Conservation (phyloP, 176 grass and related monocot species). For the Oryza officinalis region DNA sequence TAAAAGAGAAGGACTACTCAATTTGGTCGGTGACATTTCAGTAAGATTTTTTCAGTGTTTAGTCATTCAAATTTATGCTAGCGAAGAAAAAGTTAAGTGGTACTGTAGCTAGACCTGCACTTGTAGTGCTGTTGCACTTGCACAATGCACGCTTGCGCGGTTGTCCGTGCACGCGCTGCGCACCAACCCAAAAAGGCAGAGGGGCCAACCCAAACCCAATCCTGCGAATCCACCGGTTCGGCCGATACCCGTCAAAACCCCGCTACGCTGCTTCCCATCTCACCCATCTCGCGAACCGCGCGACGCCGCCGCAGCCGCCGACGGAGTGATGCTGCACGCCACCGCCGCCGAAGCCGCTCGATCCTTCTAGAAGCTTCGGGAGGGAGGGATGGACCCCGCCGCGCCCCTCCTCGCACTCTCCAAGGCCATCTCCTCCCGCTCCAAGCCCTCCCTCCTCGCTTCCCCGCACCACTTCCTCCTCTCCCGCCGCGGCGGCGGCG, state of each 20-base stretch:
- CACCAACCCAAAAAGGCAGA: too few species aligned
- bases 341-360: background rate
- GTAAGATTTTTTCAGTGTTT: too few species aligned
- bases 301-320: background rate
- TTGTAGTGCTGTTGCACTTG: too few species aligned
- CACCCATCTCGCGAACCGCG: background rate
- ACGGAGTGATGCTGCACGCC: conserved; percentile 25
- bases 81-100: too few species aligned
- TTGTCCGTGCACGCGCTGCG: too few species aligned
- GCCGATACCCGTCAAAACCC: background rate
- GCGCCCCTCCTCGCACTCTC: conserved; percentile 75
- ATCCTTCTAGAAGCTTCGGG: conserved; percentile 11
- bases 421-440: conserved; percentile 53
- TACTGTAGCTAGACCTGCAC: too few species aligned
- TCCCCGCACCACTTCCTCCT: conserved; percentile 49
- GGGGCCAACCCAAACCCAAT: background rate
- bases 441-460: conserved; percentile 40
- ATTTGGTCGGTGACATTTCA: too few species aligned
- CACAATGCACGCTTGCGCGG: too few species aligned
- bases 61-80: too few species aligned
- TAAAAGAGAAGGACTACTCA: too few species aligned
- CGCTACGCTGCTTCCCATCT: background rate
- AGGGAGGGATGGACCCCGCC: conserved; percentile 59
- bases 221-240: background rate
- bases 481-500: background rate